phyloP scores from a whole-genome alignment of 2,329 filamentous ascomycete genomes.

The Fusarium guadeloupense region DNA sequence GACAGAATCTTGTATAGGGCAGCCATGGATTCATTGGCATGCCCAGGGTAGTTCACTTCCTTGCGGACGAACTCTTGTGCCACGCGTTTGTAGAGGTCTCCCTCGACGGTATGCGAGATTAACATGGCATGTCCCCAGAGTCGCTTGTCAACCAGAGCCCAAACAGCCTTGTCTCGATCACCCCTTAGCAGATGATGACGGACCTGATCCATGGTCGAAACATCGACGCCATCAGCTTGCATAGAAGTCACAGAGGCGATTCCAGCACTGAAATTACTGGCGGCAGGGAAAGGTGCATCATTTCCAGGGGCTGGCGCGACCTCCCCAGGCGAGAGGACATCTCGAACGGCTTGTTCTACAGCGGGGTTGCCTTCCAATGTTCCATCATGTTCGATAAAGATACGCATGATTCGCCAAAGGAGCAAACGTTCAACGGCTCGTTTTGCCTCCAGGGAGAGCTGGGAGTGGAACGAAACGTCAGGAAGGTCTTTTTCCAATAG shows the following conservation, averaged over 20 bases:
- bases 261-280: constrained; percentile 40
- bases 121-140: constrained; percentile 97
- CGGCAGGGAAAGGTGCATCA: constrained; percentile 38
- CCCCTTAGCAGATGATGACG: constrained; percentile 79
- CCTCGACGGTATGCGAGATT: constrained; percentile 79
- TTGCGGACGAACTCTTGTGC: constrained; percentile 95
- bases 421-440: constrained; percentile 81
- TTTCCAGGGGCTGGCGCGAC: constrained; percentile 39
- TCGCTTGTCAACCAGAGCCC: constrained; percentile 90
- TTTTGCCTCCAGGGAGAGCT: constrained; percentile 70
- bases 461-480: constrained; percentile 59
- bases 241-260: constrained; percentile 48
- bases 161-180: constrained; percentile 89
- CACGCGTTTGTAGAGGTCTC: constrained; percentile 90
- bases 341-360: constrained; percentile 78
- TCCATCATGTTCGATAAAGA: constrained; percentile 89
- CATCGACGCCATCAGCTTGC: constrained; percentile 74
- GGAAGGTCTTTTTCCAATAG: constrained; percentile 70
- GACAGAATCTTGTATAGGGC: constrained; percentile 94
- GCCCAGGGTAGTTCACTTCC: constrained; percentile 84
- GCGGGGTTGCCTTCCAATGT: constrained; percentile 75
- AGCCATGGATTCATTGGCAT: constrained; percentile 86
- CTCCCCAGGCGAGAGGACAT: constrained; percentile 72
- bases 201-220: constrained; percentile 74
- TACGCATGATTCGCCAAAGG: constrained; percentile 84